A percentile compares a stretch with the other conserved stretches of the same genome.
Conservation (phyloP, 805 yeast genomes). For the Cyberlindnera veronae region DNA sequence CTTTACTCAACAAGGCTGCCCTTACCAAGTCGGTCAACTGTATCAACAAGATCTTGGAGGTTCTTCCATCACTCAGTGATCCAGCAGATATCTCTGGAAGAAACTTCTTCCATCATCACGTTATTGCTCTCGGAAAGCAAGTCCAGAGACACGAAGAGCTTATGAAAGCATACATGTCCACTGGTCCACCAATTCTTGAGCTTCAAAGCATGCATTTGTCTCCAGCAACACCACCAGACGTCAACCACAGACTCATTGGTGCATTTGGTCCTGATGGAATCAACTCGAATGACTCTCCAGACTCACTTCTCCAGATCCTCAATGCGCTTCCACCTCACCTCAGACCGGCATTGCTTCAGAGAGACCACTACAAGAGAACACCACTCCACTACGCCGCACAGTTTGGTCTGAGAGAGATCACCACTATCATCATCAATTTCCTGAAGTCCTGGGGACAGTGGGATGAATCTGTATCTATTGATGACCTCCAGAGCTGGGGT, state of each 20-base stretch:
- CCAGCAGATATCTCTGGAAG: conserved; percentile 74
- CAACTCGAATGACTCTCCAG: conserved; percentile 53
- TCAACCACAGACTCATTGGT: conserved; percentile 43
- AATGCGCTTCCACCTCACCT: conserved; percentile 50
- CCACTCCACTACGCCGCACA: conserved; percentile 90
- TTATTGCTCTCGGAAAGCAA: conserved; percentile 73
- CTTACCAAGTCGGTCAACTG: conserved; percentile 50
- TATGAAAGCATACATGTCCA: conserved; percentile 4
- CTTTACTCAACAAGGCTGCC: conserved; percentile 64
- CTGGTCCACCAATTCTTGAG: conserved; percentile 11
- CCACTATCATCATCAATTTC: conserved; percentile 52
- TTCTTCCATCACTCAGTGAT: conserved; percentile 54
- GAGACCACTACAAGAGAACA: conserved; percentile 75
- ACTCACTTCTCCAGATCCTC: conserved; percentile 59
- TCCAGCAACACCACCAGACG: conserved; percentile 55
- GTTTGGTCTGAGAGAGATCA: conserved; percentile 69
- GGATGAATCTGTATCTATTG: conserved; percentile 48
- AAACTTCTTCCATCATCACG: conserved; percentile 81
- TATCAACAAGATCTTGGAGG: conserved; percentile 51
- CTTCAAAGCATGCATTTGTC: conserved; percentile 17
- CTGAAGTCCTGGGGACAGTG: conserved; percentile 59
- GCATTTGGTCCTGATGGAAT: conserved; percentile 63
- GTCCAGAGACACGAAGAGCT: conserved; percentile 28
- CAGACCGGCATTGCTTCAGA: conserved; percentile 54
- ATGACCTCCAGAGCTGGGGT: conserved; percentile 59